Evolutionary conservation across 2,329 filamentous ascomycete species (phyloP).

Genomic region (Talaromyces sp.): DNA sequence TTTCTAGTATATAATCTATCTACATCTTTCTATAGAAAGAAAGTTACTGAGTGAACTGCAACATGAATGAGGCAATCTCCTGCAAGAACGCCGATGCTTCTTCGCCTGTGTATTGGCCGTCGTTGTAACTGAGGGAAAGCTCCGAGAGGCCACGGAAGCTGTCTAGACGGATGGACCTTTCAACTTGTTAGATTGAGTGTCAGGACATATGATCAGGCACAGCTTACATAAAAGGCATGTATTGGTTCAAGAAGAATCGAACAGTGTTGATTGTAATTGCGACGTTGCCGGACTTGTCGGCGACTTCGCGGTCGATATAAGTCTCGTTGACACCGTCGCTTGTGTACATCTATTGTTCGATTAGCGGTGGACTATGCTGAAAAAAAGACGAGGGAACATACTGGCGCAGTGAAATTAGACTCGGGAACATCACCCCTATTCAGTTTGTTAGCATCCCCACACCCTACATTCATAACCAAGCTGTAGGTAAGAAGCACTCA

Average conservation of each 20-base stretch:
- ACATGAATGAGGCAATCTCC: neutral
- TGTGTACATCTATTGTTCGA: conserved; percentile 2
- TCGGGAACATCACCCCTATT: neutral
- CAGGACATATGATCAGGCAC: neutral
- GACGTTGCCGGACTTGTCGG: conserved; percentile 1
- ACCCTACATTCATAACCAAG: neutral
- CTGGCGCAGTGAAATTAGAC: neutral
- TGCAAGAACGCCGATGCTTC: conserved; percentile 1
- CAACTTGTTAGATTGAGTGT: neutral
- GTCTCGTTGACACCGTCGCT: conserved; percentile 13
- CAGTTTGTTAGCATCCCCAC: neutral
- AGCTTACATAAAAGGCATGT: conserved; percentile 10
- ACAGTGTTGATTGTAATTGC: conserved; percentile 1
- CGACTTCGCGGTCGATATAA: conserved; percentile 8
- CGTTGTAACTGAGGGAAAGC: conserved; percentile 10
- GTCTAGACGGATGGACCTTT: conserved; percentile 11
- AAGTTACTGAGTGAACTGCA: conserved; percentile 2
- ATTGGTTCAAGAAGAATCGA: conserved; percentile 9
- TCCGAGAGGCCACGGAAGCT: conserved; percentile 8
- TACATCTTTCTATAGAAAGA: neutral
- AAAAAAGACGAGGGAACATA: neutral
- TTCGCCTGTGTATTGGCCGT: conserved; percentile 4
- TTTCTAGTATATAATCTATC: neutral
- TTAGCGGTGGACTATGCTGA: neutral
- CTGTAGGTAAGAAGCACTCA: neutral